Evolutionary conservation across 176 grass and related monocot genomes (phyloP), one percentile per base, ranked within the genome.

Genomic region (Phoenix roebelenii): DNA sequence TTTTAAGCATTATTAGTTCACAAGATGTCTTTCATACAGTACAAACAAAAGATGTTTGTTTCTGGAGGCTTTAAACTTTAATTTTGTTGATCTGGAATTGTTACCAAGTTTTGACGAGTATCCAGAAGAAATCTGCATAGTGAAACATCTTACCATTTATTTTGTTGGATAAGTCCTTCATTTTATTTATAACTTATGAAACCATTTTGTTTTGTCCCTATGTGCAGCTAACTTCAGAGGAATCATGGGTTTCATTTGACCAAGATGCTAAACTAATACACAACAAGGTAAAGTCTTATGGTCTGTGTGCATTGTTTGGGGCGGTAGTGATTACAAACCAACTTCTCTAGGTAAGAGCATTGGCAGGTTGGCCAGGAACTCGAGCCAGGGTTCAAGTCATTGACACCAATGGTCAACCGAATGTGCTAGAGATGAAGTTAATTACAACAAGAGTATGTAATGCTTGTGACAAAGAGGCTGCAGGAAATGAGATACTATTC

Each of bases 351-450:
- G 87, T 97, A 55, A 80, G 92, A 18, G 87, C 92, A 66, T 97
- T 97, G 77, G 79, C 92, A 87, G 92, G 87, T 51, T 91, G 87
- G 92, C 87, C 92, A 62, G 84, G 92, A 62, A 97, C 87, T 50
- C 80, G 87, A 3, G 72, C 81, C 24, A 97, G 72, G 17, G 22
- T 97, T 53, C 78, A 80, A 71, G 68, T 97, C n/a, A 5, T 76
- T 52, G 81, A 77, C 67, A 80, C 76, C 63, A 75, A 68, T 29
- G 72, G 85, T 28, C 64, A 74, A n/a, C 56, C 30, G 0, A 63
- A 85, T 18, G 54, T 65, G 20, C 58, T 87, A 70, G 87, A 88
- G 55, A 83, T 95, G 18, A 97, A 97, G 70, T 70, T 97, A 53
- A 88, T 88, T 64, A 88, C 68, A 63, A 90, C 92, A 3, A 90